Evolutionary conservation across 2,329 filamentous ascomycete species (phyloP), one percentile per base, ranked within the genome.

Genomic region (Lecanosticta acicola): DNA sequence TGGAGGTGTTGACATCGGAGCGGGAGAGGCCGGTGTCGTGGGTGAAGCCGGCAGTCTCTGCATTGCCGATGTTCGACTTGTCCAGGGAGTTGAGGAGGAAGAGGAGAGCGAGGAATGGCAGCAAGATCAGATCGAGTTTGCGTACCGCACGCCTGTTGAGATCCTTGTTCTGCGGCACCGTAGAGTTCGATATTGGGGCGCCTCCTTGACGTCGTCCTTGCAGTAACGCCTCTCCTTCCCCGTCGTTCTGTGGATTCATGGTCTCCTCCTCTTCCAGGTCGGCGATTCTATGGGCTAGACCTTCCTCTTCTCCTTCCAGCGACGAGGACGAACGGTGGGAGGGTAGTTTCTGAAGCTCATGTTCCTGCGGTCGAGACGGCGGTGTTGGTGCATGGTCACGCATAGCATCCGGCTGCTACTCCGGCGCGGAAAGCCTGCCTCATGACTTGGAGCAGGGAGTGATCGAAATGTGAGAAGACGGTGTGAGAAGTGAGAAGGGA

Each of bases 11-110:
- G 44, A 81, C 60, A 54, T 79, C 77, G 32, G 66, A 64, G n/a
- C 70, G 68, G 3, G 63, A 62, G 1, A 78, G 66, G 0, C 76
- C 77, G 19, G 77, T 72, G 53, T 80, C 76, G 33, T 63, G 60
- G 0, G 77, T 80, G 59, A 80, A 81, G 50, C 83, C 76, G 18
- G 79, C 79, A 4, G 73, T 76, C 49, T 77, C 74, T 10, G 74
- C 74, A 62, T 76, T 77, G 45, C 75, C 74, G 48, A 78, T 72
- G 52, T 77, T 78, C 13, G 69, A 68, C 48, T 74, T 74, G 60
- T 78, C 75, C 14, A 78, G 63, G 39, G 70, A 69, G 59, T 77
- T 77, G 54, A 77, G 70, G 5, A 77, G 66, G 55, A 76, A 78
- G 29, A 77, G 59, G 14, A 75, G 52, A 3, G 73, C 72, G 5